Evolutionary conservation across 306 rosid species (phyloP), one percentile per base, ranked within the genome.

Genomic region (Medicago truncatula): DNA sequence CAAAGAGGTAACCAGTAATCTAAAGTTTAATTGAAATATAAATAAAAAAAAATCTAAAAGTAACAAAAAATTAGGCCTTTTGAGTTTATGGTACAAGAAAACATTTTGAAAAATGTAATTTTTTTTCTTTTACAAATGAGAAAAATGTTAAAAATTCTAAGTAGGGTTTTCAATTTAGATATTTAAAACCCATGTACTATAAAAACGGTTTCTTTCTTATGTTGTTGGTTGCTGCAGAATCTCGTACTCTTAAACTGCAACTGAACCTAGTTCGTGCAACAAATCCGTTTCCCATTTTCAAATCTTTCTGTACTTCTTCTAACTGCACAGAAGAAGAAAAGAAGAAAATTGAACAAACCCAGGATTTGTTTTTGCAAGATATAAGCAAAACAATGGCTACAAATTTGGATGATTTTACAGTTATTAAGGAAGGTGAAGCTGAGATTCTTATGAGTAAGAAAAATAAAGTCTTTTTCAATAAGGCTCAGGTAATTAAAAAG

Each of bases 401-500:
- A 4, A 95, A 90, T 90, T 89, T 83, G 79, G 81, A 66, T 78
- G 97, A 95, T 80, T 92, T 62, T 41, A 77, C 84, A 15, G 82
- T 95, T 73, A 83, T 92, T 63, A 95, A 95, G 87, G 98, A 95
- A 80, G 98, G 98, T 23, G 97, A 95, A 86, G 98, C 97, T 72
- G 98, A 95, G 84, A 95, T 95, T 92, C 97, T 95, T 14, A 95
- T 95, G 97, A 93, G 87, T 74, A 86, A 91, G 5, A 89, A 95
- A 41, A 95, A 95, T 80, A 88, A 89, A 87, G 98, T 95, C 75
- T 95, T 95, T 50, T 95, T 82, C 72, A 95, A 94, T 53, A 92
- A 89, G 74, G 83, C 95, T 76, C 98, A 94, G 98, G 98, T 92
- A 20, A 36, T 1, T 12, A 14, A 31, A 65, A 77, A 73, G 53